A percentile compares a stretch with the other conserved stretches of the same genome.
phyloP scores from a whole-genome alignment of 225 moss, liverwort and hornwort species.

The Anthoceros angustus region DNA sequence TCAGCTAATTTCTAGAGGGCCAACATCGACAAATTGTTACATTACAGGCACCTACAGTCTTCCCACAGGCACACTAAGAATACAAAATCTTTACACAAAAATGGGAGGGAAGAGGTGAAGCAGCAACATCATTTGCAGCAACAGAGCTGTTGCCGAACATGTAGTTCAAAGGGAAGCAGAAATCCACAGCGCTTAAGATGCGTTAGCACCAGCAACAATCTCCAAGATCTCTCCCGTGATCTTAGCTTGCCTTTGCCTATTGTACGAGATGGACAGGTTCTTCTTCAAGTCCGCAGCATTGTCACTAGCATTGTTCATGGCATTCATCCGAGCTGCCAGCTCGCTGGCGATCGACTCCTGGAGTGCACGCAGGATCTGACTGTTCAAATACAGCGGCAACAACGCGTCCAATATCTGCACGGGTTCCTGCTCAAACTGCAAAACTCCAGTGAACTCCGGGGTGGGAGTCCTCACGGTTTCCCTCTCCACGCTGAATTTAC shows the following conservation, averaged over 20 bases:
- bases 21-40: too few relatives aligned
- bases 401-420: constrained; percentile 75
- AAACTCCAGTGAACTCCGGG: constrained; percentile 42
- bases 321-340: constrained; percentile 76
- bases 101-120: too few relatives aligned
- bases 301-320: constrained; percentile 76
- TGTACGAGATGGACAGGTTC: constrained; percentile 42
- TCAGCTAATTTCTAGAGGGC: too few relatives aligned
- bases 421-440: constrained; percentile 94
- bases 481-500: constrained; percentile 64
- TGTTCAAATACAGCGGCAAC: constrained; percentile 69
- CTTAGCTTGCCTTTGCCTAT: constrained; percentile 74
- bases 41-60: too few relatives aligned
- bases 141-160: background rate
- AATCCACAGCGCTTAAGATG: constrained; percentile 11
- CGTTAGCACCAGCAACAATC: constrained; percentile 52
- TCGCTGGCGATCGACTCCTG: constrained; percentile 77
- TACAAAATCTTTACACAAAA: too few relatives aligned
- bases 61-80: too few relatives aligned
- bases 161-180: background rate
- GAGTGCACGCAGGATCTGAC: constrained; percentile 63
- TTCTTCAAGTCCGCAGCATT: constrained; percentile 66
- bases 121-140: background rate
- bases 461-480: constrained; percentile 46
- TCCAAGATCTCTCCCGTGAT: constrained; percentile 76